Conservation (phyloP, 768 basidiomycete genomes). For the Pisolithus microcarpus region DNA sequence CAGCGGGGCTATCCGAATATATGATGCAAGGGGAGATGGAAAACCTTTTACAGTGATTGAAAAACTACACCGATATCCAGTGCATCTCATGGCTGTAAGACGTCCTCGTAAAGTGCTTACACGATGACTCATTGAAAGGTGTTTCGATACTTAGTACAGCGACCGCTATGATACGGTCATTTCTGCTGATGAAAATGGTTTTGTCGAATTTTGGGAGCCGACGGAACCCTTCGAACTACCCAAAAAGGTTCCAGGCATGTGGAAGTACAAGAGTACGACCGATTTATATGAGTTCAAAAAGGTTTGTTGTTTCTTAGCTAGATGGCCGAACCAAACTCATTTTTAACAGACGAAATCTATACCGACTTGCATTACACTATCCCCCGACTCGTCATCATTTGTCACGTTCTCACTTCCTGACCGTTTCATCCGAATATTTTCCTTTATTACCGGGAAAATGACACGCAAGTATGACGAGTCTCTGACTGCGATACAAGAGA, state of each 20-base stretch:
- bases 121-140: background rate
- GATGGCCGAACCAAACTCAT: background rate
- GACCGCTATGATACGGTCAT: slow-evolving; percentile 86
- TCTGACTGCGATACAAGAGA: slow-evolving; percentile 86
- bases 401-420: slow-evolving; percentile 91
- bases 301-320: slow-evolving; percentile 33
- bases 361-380: slow-evolving; percentile 87
- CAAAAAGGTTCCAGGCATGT: slow-evolving; percentile 67
- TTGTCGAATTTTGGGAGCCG: slow-evolving; percentile 95
- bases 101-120: background rate
- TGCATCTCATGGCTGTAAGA: slow-evolving; percentile 85
- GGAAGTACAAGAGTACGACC: slow-evolving; percentile 87
- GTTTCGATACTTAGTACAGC: slow-evolving; percentile 57
- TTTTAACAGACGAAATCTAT: slow-evolving; percentile 71
- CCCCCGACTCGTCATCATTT: slow-evolving; percentile 83
- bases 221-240: slow-evolving; percentile 82
- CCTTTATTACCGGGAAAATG: slow-evolving; percentile 83
- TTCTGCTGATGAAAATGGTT: slow-evolving; percentile 90
- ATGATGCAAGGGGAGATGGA: slow-evolving; percentile 85
- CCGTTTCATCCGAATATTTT: slow-evolving; percentile 90
- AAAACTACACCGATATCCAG: slow-evolving; percentile 78
- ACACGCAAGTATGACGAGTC: slow-evolving; percentile 94
- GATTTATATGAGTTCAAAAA: slow-evolving; percentile 99
- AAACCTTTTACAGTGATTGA: slow-evolving; percentile 69
- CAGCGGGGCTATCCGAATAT: slow-evolving; percentile 74